These are phyloP conservation scores for Yarrowia phangngaensis DNA, from an alignment of 805 yeast genomes.

Conservation along the genomic window DNA sequence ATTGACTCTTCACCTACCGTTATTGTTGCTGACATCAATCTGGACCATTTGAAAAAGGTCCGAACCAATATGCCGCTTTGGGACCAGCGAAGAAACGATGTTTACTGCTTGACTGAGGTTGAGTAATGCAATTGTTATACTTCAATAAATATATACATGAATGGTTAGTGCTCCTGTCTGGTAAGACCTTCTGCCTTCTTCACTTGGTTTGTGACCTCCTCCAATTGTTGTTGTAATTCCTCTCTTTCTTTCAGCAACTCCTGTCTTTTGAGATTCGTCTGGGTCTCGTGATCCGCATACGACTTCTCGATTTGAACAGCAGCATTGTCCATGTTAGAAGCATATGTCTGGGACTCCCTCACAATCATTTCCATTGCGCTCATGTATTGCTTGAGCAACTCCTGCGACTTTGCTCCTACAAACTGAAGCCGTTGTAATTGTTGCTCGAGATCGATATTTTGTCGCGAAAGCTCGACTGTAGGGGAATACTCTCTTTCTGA, in stretches of 20 bases:
- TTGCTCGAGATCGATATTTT: slow-evolving; percentile 8
- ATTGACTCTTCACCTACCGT: slow-evolving; percentile 62
- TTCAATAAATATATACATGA: no score
- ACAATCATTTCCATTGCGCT: slow-evolving; percentile 17
- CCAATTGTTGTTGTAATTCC: not conserved
- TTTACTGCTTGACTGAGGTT: not conserved
- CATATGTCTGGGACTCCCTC: slow-evolving; percentile 8
- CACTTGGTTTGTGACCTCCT: slow-evolving; percentile 2
- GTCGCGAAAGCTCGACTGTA: slow-evolving; percentile 1
- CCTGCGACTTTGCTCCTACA: slow-evolving; percentile 15
- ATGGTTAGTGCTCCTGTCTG: no score
- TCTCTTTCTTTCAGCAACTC: slow-evolving; percentile 5
- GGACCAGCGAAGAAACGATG: slow-evolving; percentile 22
- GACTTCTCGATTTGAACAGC: slow-evolving; percentile 6
- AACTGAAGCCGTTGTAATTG: slow-evolving; percentile 16
- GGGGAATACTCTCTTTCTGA: not conserved
- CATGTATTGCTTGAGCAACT: slow-evolving; percentile 18
- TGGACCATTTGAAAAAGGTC: slow-evolving; percentile 14
- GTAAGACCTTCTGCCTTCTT: no score
- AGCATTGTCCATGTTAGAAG: slow-evolving; percentile 10
- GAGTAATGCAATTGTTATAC: not conserved
- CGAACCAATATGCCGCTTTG: slow-evolving; percentile 23
- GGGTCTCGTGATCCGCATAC: slow-evolving; percentile 10
- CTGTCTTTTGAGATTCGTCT: not conserved
- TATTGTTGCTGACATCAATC: slow-evolving; percentile 52